These are phyloP conservation scores for Mycena rosella DNA, from an alignment of 768 basidiomycete genomes.

Conservation along the genomic window DNA sequence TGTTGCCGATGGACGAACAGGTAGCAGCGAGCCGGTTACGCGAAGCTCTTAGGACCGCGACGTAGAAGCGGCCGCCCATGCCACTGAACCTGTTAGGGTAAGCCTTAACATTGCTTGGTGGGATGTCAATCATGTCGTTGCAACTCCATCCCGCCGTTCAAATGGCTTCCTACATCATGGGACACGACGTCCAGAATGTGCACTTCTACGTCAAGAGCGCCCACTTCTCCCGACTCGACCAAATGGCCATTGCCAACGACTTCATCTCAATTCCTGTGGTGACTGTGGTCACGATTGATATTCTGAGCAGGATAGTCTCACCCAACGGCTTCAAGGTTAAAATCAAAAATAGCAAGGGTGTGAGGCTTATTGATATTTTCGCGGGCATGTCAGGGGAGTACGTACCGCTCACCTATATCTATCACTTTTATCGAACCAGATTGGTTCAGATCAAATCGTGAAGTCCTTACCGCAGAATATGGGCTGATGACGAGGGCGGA, in stretches of 20 bases:
- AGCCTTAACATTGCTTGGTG: neutral
- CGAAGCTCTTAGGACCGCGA: neutral
- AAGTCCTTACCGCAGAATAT: neutral
- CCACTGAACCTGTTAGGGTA: neutral
- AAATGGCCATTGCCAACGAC: neutral
- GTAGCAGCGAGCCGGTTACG: neutral
- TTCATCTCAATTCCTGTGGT: conserved; percentile 14
- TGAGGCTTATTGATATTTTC: neutral
- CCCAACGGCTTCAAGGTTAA: neutral
- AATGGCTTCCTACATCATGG: neutral
- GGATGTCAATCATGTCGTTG: neutral
- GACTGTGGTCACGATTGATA: neutral
- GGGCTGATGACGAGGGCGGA: neutral
- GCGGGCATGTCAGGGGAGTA: neutral
- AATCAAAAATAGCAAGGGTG: conserved; percentile 3
- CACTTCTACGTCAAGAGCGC: neutral
- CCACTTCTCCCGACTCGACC: neutral
- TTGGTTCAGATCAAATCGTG: neutral
- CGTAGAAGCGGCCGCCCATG: no score
- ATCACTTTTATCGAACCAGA: no score
- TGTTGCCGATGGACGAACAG: neutral
- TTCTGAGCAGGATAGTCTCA: neutral
- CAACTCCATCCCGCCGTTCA: conserved; percentile 1
- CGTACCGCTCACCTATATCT: neutral
- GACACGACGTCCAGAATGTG: neutral